A percentile compares a stretch with the other conserved stretches of the same genome.
phyloP scores from a whole-genome alignment of 345 rosid species.

The Eucalyptus cladocalyx region DNA sequence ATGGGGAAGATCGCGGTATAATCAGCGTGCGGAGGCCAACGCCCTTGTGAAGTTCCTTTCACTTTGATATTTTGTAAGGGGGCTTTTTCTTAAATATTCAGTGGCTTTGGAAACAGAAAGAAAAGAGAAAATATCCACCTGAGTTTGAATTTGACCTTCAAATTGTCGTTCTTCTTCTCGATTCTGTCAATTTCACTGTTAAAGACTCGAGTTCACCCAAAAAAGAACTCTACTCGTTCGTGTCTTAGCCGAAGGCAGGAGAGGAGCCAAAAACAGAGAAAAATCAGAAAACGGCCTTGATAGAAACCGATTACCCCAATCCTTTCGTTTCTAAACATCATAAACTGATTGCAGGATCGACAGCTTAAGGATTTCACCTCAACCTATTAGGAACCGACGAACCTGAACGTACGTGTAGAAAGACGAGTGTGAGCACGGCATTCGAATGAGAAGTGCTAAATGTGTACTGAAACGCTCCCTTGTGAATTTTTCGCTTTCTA shows the following conservation, averaged over 20 bases:
- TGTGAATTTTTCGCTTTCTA: background rate
- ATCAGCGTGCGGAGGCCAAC: background rate
- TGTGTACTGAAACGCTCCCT: background rate
- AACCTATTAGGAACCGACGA: background rate
- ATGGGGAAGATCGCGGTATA: too few species aligned
- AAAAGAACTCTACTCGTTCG: background rate
- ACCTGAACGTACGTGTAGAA: background rate
- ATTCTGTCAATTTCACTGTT: background rate
- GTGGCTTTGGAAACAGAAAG: too few species aligned
- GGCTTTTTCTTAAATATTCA: too few species aligned
- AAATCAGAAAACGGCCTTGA: background rate
- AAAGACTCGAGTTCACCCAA: background rate
- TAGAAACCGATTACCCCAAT: background rate
- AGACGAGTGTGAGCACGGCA: background rate
- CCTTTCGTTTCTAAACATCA: background rate
- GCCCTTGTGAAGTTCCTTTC: background rate
- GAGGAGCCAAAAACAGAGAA: background rate
- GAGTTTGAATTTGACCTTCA: background rate
- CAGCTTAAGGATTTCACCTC: background rate
- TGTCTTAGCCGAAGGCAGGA: background rate
- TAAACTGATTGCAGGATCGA: background rate
- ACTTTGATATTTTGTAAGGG: background rate
- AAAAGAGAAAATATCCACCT: background rate
- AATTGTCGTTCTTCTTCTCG: background rate
- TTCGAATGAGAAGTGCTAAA: background rate